Percentiles rank a stretch among this genome's conserved stretches.
These are phyloP conservation scores for Volvariella surrecta DNA, from an alignment of 1,284 basidiomycete genomes.

Conservation along the genomic window DNA sequence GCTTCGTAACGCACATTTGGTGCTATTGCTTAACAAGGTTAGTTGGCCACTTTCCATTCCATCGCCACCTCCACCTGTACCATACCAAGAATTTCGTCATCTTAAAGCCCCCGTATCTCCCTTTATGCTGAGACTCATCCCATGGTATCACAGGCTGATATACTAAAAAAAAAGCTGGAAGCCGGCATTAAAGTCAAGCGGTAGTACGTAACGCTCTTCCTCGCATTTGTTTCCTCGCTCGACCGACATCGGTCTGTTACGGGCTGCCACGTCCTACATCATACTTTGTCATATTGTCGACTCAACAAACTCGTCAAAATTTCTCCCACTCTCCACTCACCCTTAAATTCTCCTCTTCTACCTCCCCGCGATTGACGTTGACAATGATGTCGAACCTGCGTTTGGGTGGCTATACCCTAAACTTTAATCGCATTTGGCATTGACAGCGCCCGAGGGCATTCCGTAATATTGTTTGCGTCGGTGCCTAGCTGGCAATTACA, in stretches of 20 bases:
- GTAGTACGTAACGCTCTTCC: conserved; percentile 44
- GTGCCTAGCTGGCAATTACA: too few species aligned
- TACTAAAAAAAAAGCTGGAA: conserved; percentile 65
- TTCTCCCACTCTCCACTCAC: background rate
- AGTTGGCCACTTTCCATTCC: conserved; percentile 15
- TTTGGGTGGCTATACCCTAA: too few species aligned
- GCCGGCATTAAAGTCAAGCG: conserved; percentile 61
- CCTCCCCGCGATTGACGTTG: background rate
- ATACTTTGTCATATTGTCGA: conserved; percentile 2
- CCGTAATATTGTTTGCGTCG: too few species aligned
- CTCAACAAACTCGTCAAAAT: background rate
- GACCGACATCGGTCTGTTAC: too few species aligned
- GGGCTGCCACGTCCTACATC: too few species aligned
- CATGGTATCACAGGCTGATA: conserved; percentile 76
- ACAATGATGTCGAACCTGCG: too few species aligned
- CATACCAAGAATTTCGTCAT: too few species aligned
- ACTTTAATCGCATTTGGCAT: too few species aligned
- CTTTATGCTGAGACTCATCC: too few species aligned
- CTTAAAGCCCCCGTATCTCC: too few species aligned
- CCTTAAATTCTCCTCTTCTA: background rate
- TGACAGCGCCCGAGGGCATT: too few species aligned
- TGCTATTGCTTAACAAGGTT: conserved; percentile 65
- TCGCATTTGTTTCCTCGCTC: conserved; percentile 2
- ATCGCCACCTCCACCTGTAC: conserved; percentile 7
- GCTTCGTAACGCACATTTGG: conserved; percentile 69